Evolutionary conservation across 148 eudicot species (phyloP), one percentile per base, ranked within the genome.

Genomic region (Fagopyrum esculentum): DNA sequence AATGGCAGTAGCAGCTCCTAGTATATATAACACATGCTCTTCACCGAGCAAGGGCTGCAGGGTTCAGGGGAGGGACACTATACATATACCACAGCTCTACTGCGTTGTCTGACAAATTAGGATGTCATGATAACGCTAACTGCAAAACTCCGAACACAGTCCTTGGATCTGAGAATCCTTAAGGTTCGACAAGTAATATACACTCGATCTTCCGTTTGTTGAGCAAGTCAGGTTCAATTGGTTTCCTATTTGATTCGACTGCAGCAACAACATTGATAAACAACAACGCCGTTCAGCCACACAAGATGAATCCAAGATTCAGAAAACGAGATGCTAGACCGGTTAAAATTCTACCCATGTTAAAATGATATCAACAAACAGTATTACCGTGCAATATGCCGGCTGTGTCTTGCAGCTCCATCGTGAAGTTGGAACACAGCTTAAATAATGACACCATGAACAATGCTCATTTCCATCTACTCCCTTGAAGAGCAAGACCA

Each of bases 361-460:
- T 48, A 12, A 49, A 49, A 49, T 3, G 52, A 49, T 35, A 35
- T 35, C 3, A 35, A 35, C 40, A 49, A 49, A 12, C 9, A 49
- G 52, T 12, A 9, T 49, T 49, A 49, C 52, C 12, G 6, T 49
- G 52, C 52, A 49, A 49, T 49, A 49, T 49, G 52, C 52, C 0
- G 52, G 12, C 52, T 49, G 9, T 8, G 11, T 49, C 12, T 49
- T 49, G 52, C 52, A 49, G 78, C 81, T 91, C 94, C 92, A 86
- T 71, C 78, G 77, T 63, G 89, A 83, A 70, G 92, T 84, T 75
- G 94, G 92, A 48, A 91, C 81, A 74, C 97, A 91, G 51, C 89
- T 91, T 76, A 91, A 74, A 74, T 93, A 88, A 81, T 87, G 98
- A 84, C 98, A 91, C 94, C 98, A 91, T 19, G 97, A 91, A 56